These are phyloP conservation scores for Naegleria lovaniensis DNA, from an alignment of 208 protist genomes.

Conservation along the genomic window DNA sequence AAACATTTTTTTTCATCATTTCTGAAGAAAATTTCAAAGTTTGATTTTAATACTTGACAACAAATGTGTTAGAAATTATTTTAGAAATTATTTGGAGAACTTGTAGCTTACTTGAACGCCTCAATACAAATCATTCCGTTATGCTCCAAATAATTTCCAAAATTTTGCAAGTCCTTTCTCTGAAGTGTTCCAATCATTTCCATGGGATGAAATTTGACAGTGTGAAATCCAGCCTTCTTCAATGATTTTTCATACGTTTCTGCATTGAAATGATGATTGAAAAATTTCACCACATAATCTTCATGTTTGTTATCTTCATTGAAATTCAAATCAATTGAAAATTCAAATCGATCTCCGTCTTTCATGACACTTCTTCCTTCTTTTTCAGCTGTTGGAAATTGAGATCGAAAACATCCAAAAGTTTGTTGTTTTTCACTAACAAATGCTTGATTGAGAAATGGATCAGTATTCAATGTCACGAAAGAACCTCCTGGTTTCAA, in stretches of 20 bases:
- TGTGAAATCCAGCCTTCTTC: not conserved
- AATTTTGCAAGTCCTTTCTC: too few species aligned
- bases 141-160: too few species aligned
- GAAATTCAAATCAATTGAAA: not conserved
- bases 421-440: not conserved
- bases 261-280: not conserved
- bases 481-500: not conserved
- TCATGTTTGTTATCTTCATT: not conserved
- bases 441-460: not conserved
- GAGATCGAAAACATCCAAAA: not conserved
- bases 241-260: not conserved
- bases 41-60: too few species aligned
- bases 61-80: too few species aligned
- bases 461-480: not conserved
- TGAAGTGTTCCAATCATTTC: too few species aligned
- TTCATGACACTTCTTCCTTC: not conserved
- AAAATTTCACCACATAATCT: not conserved
- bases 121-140: too few species aligned
- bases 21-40: too few species aligned
- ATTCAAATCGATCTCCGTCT: not conserved
- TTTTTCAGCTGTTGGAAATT: not conserved
- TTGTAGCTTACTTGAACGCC: too few species aligned
- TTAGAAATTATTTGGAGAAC: too few species aligned
- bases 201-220: not conserved
- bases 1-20: too few species aligned